Conservation (phyloP, 108 stramenopile genomes). For the Skeletonema costatum region DNA sequence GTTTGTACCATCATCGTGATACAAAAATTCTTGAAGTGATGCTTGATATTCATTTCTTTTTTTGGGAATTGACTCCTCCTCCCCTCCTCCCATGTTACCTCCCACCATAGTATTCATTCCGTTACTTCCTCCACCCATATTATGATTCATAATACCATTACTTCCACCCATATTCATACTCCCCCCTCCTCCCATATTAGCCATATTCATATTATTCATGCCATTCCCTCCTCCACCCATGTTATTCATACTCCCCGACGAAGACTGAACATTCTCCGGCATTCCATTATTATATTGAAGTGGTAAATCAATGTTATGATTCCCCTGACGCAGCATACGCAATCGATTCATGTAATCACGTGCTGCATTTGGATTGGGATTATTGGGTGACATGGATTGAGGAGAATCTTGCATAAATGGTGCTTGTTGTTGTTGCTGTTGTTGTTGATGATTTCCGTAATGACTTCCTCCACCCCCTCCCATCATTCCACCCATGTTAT, state of each 20-base stretch:
- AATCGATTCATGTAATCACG: slow-evolving; percentile 36
- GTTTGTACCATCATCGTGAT: slow-evolving; percentile 13
- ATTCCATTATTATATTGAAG: not conserved
- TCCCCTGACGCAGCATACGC: slow-evolving; percentile 30
- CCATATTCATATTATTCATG: not conserved
- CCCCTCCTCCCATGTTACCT: slow-evolving; percentile 1
- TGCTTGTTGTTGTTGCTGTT: not conserved
- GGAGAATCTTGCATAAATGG: not conserved
- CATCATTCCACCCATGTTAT: slow-evolving; percentile 7
- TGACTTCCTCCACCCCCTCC: not conserved
- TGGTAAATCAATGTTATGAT: not conserved
- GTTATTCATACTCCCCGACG: slow-evolving; percentile 10
- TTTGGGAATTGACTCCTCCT: not conserved
- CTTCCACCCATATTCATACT: not conserved
- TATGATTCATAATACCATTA: not conserved
- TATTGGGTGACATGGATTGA: slow-evolving; percentile 3
- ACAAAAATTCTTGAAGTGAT: slow-evolving; percentile 35
- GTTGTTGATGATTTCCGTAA: slow-evolving; percentile 4
- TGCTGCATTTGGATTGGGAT: slow-evolving; percentile 33
- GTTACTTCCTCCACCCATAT: not conserved
- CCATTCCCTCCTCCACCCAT: not conserved
- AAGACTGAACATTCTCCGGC: not conserved
- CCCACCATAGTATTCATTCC: not conserved
- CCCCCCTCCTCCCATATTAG: not conserved
- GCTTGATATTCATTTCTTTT: slow-evolving; percentile 41